A percentile compares a stretch with the other conserved stretches of the same genome.
These are phyloP conservation scores for Amanita brunnescens DNA, from an alignment of 768 basidiomycete species.

Conservation along the genomic window DNA sequence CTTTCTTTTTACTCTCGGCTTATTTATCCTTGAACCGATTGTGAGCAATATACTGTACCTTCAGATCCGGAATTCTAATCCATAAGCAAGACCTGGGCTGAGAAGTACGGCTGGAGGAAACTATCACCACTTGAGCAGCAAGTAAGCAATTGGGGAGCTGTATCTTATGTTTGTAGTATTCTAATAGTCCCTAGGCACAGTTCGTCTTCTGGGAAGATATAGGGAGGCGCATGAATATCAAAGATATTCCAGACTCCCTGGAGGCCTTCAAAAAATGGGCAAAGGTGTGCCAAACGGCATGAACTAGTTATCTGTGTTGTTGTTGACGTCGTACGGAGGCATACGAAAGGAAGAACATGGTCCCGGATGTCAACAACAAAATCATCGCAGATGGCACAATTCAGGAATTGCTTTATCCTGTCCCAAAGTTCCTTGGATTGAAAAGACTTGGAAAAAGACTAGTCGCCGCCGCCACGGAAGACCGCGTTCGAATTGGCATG, in stretches of 20 bases:
- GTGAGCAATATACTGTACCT: conserved; percentile 17
- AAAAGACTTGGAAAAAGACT: conserved; percentile 25
- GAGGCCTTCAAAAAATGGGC: conserved; percentile 31
- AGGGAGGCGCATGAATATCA: conserved; percentile 37
- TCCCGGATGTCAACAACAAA: too few species aligned
- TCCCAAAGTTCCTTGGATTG: conserved; percentile 9
- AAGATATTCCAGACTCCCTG: conserved; percentile 33
- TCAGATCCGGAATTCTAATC: not conserved
- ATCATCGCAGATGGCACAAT: too few species aligned
- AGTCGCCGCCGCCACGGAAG: not conserved
- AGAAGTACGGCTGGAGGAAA: conserved; percentile 34
- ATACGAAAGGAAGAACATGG: too few species aligned
- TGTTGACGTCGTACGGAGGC: too few species aligned
- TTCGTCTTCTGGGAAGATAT: conserved; percentile 39
- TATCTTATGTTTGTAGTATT: not conserved
- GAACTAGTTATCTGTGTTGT: not conserved
- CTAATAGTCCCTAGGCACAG: conserved; percentile 20
- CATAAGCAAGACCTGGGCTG: conserved; percentile 26
- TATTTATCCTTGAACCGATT: conserved; percentile 30
- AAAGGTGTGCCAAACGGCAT: conserved; percentile 18
- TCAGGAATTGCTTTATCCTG: too few species aligned
- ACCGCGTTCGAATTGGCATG: too few species aligned
- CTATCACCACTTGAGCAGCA: conserved; percentile 36
- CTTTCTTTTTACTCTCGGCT: conserved; percentile 30
- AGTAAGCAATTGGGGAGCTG: conserved; percentile 13